Evolutionary conservation across 768 basidiomycete species (phyloP), one percentile per base, ranked within the genome.

Genomic region (Amanita pallidorosea): DNA sequence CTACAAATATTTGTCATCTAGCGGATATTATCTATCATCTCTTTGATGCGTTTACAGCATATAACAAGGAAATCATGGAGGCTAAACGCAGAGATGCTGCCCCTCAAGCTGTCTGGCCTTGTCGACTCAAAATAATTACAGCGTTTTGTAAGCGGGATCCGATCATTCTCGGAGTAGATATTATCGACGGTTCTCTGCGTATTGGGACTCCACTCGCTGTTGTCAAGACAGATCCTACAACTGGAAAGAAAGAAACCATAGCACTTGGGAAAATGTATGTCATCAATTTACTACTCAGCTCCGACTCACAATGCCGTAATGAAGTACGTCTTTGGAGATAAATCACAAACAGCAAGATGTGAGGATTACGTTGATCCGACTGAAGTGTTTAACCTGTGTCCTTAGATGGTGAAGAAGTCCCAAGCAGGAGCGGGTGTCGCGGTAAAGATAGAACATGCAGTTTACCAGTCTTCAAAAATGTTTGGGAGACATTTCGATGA

Each of bases 21-120:
- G 95, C 95, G 55, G 93, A 96, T 66, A 97, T 98, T 63, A 98
- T 99, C 58, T 99, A 99, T 67, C 95, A 97, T 64, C 70, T 99
- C 41, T 97, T 98, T 63, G 94, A 98, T 62, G 80, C 91, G 13
- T 98, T 98, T 72, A 96, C 83, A 38, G 88, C 83, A 1, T 98
- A 98, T 67, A 95, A 95, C 62, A 76, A 77, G 53, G 88, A 91
- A 67, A 92, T 97, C 49, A 74, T 75, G 52, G 95, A 96, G 65
- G 90, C 89, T n/a, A 94, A 92, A 67, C 78, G 89, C 35, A 79
- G 71, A 57, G 94, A 93, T 62, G 91, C 94, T 2, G 91, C 94
- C 0, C 92, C 91, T 8, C 87, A 88, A 61, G 96, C 96, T 20
- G 85, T 97, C 18, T 98, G 93, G 93, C 96, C 96, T 4, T 95